Evolutionary conservation across 1,139 yeast species (phyloP).

Genomic region (Suhomyces terraborum): DNA sequence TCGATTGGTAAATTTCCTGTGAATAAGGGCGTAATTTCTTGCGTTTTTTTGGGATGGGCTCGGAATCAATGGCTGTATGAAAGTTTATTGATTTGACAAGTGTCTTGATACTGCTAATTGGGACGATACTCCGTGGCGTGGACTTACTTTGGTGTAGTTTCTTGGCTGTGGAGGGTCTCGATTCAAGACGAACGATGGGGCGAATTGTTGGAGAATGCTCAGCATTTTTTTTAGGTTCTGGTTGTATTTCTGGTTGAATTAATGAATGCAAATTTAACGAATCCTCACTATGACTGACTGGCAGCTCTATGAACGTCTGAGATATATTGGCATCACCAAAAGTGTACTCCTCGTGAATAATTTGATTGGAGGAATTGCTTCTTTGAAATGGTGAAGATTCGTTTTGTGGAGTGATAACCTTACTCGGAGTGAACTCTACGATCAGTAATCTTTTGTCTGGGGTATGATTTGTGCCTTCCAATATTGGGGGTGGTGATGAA

Average conservation of each 20-base stretch:
- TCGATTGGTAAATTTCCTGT: constrained; percentile 13
- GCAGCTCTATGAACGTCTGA: constrained; percentile 10
- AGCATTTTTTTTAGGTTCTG: not conserved
- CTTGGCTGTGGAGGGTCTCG: not conserved
- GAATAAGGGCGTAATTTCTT: constrained; percentile 7
- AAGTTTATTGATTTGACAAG: constrained; percentile 16
- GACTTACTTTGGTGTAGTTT: no score
- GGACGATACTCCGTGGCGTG: constrained; percentile 5
- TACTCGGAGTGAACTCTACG: constrained; percentile 6
- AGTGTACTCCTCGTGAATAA: constrained; percentile 25
- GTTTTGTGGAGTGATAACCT: constrained; percentile 10
- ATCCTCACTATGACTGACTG: constrained; percentile 6
- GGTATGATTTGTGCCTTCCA: not conserved
- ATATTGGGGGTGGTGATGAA: constrained; percentile 1
- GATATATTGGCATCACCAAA: constrained; percentile 17
- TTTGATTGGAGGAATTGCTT: constrained; percentile 15
- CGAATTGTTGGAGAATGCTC: not conserved
- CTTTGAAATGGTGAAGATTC: constrained; percentile 8
- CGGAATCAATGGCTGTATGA: constrained; percentile 6
- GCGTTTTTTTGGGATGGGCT: constrained; percentile 8
- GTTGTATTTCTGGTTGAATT: not conserved
- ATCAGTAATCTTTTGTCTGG: not conserved
- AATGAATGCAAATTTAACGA: constrained; percentile 1
- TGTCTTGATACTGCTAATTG: constrained; percentile 15
- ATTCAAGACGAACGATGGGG: not conserved